Base-by-base conservation (phyloP, 306 rosid species). In the Abrus pulchellus region DNA sequence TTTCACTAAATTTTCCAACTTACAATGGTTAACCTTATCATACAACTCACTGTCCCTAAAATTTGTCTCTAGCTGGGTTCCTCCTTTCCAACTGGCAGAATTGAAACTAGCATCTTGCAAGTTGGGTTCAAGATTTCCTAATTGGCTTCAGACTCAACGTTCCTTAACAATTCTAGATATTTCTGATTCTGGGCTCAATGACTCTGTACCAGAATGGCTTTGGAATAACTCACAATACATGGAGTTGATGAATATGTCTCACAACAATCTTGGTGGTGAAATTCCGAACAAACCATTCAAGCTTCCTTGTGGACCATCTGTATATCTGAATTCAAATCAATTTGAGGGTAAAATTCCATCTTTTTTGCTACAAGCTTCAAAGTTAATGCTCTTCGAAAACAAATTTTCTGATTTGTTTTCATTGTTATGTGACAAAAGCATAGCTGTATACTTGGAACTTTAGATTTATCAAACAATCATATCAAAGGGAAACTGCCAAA, bases 391-490 rank as follows among this genome's bases (percentile, higher is more conserved):
- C 13, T 65, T 2, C 11, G 3, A 41, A 1, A 65, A 65, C 3
- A 65, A 41, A 65, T 65, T 65, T 20, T 65, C 71, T 6, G 7
- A 65, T n/a, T 14, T 65, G 12, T 3, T n/a, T 14, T 14, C 71
- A 41, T 9, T 65, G 8, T 4, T 65, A 3, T 65, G 71, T 65
- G 71, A 28, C 33, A 14, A 45, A 40, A 65, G 50, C 13, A 41
- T 0, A 5, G 7, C 3, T 40, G 11, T n/a, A 36, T 4, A 2
- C 7, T 8, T 40, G 50, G 50, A 40, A 65, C 1, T 40, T 4
- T 65, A 9, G 71, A 41, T 65, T 20, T 65, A 40, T 65, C 71
- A 41, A 40, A 65, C 71, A 65, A 65, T 45, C 32, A 41, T 57
- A 57, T 57, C 1, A 30, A 57, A 1, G 64, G 64, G 0, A 32